A percentile compares a stretch with the other conserved stretches of the same genome.
phyloP scores from a whole-genome alignment of 2,329 filamentous ascomycete genomes.

The Pestalotiopsis sp. region DNA sequence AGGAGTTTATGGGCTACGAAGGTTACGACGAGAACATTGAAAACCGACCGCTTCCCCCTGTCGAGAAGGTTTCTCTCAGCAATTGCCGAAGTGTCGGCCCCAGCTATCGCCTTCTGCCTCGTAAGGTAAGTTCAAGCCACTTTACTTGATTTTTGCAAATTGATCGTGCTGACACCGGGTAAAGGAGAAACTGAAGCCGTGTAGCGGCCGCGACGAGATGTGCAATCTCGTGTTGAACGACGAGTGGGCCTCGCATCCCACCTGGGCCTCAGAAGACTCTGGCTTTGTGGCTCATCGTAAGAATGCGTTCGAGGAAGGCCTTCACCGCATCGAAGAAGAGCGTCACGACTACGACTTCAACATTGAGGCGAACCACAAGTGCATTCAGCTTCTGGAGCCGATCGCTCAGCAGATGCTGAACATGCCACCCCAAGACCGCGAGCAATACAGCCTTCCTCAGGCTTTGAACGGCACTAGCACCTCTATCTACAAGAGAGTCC shows the following conservation, averaged over 20 bases:
- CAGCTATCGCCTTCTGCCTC: slow-evolving; percentile 90
- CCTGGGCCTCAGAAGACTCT: slow-evolving; percentile 97
- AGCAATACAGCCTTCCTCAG: slow-evolving; percentile 76
- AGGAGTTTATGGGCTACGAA: slow-evolving; percentile 78
- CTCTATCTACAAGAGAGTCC: slow-evolving; percentile 93
- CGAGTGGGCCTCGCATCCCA: slow-evolving; percentile 97
- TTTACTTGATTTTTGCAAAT: not conserved
- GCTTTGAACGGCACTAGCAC: slow-evolving; percentile 91
- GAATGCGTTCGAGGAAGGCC: slow-evolving; percentile 90
- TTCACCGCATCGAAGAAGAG: slow-evolving; percentile 97
- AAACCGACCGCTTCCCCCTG: slow-evolving; percentile 74
- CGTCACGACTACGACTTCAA: slow-evolving; percentile 98
- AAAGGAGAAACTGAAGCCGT: slow-evolving; percentile 83
- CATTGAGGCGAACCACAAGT: slow-evolving; percentile 92
- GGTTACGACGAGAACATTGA: slow-evolving; percentile 78
- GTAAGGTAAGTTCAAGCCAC: slow-evolving; percentile 56
- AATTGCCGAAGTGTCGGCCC: slow-evolving; percentile 96
- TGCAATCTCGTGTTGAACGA: slow-evolving; percentile 94
- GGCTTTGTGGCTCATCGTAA: slow-evolving; percentile 98
- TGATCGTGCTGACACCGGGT: not conserved
- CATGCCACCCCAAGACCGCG: slow-evolving; percentile 73
- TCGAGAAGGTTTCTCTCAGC: slow-evolving; percentile 84
- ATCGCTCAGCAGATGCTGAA: slow-evolving; percentile 88
- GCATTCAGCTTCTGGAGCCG: slow-evolving; percentile 93
- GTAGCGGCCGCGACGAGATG: slow-evolving; percentile 91